Conservation (phyloP, 768 basidiomycete genomes). For the Dentipellis fragilis region DNA sequence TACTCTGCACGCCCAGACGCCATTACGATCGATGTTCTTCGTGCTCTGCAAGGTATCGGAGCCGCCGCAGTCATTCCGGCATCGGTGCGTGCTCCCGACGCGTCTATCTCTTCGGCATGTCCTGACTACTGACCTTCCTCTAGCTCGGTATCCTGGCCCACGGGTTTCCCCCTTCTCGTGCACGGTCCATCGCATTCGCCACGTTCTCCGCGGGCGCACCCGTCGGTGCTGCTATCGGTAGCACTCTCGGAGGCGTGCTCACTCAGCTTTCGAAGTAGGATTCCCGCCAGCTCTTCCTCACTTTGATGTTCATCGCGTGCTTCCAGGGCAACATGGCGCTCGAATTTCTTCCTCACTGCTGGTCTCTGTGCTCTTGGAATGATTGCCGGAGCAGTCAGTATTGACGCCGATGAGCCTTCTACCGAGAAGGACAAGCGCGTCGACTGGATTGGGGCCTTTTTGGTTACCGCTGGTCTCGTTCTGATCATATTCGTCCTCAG, state of each 20-base stretch:
- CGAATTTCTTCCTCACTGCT: conserved; percentile 48
- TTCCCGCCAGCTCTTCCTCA: too few relatives aligned
- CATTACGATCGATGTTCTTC: conserved; percentile 54
- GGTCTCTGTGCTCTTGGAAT: conserved; percentile 46
- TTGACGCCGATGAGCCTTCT: conserved; percentile 44
- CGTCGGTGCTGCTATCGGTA: conserved; percentile 65
- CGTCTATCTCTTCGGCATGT: conserved; percentile 1
- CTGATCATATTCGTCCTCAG: conserved; percentile 67
- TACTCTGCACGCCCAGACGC: conserved; percentile 29
- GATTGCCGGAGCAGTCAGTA: conserved; percentile 41
- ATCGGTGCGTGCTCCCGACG: conserved; percentile 32
- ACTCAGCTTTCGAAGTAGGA: conserved; percentile 25
- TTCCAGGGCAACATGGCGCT: conserved; percentile 47
- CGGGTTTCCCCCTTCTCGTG: conserved; percentile 56
- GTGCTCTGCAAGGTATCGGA: conserved; percentile 77
- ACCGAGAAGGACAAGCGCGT: conserved; percentile 31
- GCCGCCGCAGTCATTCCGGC: conserved; percentile 69
- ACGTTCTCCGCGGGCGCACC: conserved; percentile 82
- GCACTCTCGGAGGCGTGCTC: conserved; percentile 59
- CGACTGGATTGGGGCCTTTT: conserved; percentile 68
- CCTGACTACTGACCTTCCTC: neutral
- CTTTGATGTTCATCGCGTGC: neutral
- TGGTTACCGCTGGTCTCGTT: conserved; percentile 57
- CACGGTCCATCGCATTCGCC: conserved; percentile 71
- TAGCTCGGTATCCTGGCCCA: conserved; percentile 78